Conservation (phyloP, 2,329 filamentous ascomycete species). For the Colletotrichum tabaci region DNA sequence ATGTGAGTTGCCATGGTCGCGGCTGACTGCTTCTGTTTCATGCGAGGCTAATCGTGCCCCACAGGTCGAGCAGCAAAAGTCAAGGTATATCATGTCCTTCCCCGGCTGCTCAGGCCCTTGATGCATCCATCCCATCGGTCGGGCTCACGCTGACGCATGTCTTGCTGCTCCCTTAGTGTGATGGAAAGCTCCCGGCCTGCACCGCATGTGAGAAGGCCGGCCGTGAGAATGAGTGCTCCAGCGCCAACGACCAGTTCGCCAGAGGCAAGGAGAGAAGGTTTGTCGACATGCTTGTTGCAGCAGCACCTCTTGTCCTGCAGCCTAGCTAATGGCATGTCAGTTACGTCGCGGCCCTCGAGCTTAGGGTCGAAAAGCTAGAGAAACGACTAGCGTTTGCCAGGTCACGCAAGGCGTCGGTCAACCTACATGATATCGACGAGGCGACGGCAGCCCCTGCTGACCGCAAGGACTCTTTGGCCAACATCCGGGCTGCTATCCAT, state of each 20-base stretch:
- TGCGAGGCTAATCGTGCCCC: constrained; percentile 39
- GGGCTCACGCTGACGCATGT: constrained; percentile 27
- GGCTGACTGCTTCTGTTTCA: constrained; percentile 39
- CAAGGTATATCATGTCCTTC: constrained; percentile 68
- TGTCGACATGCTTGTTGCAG: constrained; percentile 38
- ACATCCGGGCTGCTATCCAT: constrained; percentile 74
- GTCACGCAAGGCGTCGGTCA: constrained; percentile 79
- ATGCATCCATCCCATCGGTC: neutral
- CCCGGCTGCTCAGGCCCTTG: neutral
- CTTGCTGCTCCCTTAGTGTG: constrained; percentile 71
- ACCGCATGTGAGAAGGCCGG: constrained; percentile 95
- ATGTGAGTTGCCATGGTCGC: constrained; percentile 63
- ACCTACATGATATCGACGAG: constrained; percentile 73
- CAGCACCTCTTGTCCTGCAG: constrained; percentile 39
- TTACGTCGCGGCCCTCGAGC: constrained; percentile 96
- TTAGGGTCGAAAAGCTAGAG: constrained; percentile 90
- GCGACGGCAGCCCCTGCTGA: constrained; percentile 49
- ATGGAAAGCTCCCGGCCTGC: constrained; percentile 95
- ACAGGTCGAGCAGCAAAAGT: constrained; percentile 89
- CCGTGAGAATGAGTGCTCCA: constrained; percentile 88
- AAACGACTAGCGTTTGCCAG: constrained; percentile 80
- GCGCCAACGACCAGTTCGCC: constrained; percentile 95
- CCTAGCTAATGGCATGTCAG: constrained; percentile 54
- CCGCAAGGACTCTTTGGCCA: constrained; percentile 75
- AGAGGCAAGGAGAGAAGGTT: constrained; percentile 93